phyloP scores from a whole-genome alignment of 2,329 filamentous ascomycete genomes.

The Nemania sp. region DNA sequence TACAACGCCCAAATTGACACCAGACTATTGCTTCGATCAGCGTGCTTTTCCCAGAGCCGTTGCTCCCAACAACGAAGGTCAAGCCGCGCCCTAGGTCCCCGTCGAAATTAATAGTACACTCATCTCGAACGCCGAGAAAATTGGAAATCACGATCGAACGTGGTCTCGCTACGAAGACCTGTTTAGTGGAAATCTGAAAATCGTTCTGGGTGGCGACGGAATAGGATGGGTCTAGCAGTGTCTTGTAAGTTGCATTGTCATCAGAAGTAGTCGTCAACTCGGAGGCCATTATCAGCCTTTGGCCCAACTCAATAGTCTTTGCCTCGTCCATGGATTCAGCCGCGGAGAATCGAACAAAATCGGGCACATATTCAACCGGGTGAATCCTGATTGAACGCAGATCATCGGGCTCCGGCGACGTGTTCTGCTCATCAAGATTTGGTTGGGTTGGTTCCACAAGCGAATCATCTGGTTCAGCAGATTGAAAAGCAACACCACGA shows the following conservation, averaged over 20 bases:
- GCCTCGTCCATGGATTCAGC: constrained; percentile 25
- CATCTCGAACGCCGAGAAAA: constrained; percentile 41
- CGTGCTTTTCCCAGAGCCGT: constrained; percentile 43
- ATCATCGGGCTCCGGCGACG: background rate
- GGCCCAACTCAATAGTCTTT: constrained; percentile 25
- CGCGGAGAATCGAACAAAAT: constrained; percentile 28
- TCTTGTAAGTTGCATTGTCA: constrained; percentile 22
- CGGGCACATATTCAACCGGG: constrained; percentile 19
- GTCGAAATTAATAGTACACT: constrained; percentile 37
- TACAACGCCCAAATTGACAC: constrained; percentile 43
- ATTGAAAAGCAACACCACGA: constrained; percentile 9
- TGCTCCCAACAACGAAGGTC: constrained; percentile 39
- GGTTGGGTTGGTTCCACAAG: background rate
- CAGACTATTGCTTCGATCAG: constrained; percentile 43
- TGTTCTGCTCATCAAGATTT: background rate
- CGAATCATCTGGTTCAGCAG: background rate
- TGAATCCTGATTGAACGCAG: constrained; percentile 17
- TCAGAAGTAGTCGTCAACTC: constrained; percentile 2
- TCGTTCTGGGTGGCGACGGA: constrained; percentile 7
- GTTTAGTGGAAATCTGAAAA: background rate
- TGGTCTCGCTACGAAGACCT: constrained; percentile 37
- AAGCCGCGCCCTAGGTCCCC: constrained; percentile 35
- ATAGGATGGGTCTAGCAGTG: constrained; percentile 23
- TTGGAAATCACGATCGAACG: constrained; percentile 40
- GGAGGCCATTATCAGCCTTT: constrained; percentile 26